Conservation (phyloP, 1,139 yeast genomes). For the Lodderomyces beijingensis region DNA sequence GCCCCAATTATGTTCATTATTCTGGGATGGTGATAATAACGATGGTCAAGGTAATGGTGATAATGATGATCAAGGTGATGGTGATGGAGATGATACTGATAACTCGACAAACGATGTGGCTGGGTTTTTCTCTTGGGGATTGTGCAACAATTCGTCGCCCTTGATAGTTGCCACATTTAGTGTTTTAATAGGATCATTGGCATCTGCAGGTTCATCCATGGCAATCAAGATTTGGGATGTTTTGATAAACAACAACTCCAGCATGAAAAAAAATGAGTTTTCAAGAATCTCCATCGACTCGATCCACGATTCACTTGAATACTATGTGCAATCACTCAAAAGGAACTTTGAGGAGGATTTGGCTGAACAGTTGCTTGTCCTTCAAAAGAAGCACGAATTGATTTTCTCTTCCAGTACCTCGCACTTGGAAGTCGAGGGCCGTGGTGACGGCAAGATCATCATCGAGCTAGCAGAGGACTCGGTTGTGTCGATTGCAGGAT, state of each 20-base stretch:
- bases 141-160: slow-evolving; percentile 73
- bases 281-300: slow-evolving; percentile 55
- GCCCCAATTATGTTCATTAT: slow-evolving; percentile 52
- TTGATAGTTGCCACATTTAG: slow-evolving; percentile 81
- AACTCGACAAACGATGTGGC: slow-evolving; percentile 39
- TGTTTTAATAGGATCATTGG: slow-evolving; percentile 69
- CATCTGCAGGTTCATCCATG: slow-evolving; percentile 57
- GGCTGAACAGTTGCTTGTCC: slow-evolving; percentile 25
- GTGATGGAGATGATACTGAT: no score
- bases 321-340: slow-evolving; percentile 51
- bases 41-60: slow-evolving; percentile 25
- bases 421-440: slow-evolving; percentile 15
- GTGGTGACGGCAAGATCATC: slow-evolving; percentile 18
- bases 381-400: slow-evolving; percentile 36
- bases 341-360: slow-evolving; percentile 38
- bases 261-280: slow-evolving; percentile 35
- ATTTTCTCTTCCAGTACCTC: slow-evolving; percentile 25
- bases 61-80: no score
- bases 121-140: slow-evolving; percentile 87
- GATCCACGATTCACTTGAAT: slow-evolving; percentile 52
- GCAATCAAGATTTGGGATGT: slow-evolving; percentile 39
- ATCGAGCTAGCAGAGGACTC: slow-evolving; percentile 78
- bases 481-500: slow-evolving; percentile 69
- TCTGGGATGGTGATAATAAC: slow-evolving; percentile 68
- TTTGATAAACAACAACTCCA: slow-evolving; percentile 23